Conservation (phyloP, 306 rosid genomes). For the Ormosia semicastrata region DNA sequence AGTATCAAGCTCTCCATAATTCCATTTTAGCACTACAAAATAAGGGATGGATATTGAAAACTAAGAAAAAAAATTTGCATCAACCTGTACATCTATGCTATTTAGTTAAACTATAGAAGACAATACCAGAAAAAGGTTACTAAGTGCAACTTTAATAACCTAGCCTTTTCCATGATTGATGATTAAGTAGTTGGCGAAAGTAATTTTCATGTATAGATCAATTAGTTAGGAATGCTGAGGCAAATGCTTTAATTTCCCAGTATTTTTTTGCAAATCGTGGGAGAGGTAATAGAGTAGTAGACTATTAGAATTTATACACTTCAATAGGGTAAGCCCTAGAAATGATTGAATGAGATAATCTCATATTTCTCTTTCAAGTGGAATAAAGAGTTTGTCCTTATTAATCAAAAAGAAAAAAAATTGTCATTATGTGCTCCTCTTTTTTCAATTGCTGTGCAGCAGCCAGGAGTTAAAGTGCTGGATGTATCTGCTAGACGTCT, state of each 20-base stretch:
- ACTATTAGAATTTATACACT: conserved; percentile 9
- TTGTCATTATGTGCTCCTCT: too few relatives aligned
- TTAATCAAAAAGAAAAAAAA: too few relatives aligned
- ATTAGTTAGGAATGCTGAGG: conserved; percentile 21
- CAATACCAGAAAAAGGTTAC: conserved; percentile 34
- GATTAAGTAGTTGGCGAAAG: conserved; percentile 25
- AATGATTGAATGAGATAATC: conserved; percentile 24
- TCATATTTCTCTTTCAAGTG: neutral
- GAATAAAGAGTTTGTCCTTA: neutral
- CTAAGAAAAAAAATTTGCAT: too few relatives aligned
- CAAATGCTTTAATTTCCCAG: neutral
- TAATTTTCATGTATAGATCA: conserved; percentile 25
- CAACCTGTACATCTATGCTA: too few relatives aligned
- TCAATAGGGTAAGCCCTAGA: neutral
- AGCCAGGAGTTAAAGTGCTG: neutral
- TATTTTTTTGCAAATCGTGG: conserved; percentile 6
- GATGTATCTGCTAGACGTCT: neutral
- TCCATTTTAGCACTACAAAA: too few relatives aligned
- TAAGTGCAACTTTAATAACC: conserved; percentile 35
- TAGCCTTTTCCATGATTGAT: conserved; percentile 21
- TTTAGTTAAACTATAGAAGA: conserved; percentile 33
- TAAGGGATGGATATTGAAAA: too few relatives aligned
- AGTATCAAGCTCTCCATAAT: too few relatives aligned
- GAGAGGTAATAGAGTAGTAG: conserved; percentile 7
- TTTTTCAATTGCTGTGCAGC: neutral